Evolutionary conservation across 495 filamentous ascomycete genomes (phyloP), one percentile per base, ranked within the genome.

Genomic region (Podospora comata): DNA sequence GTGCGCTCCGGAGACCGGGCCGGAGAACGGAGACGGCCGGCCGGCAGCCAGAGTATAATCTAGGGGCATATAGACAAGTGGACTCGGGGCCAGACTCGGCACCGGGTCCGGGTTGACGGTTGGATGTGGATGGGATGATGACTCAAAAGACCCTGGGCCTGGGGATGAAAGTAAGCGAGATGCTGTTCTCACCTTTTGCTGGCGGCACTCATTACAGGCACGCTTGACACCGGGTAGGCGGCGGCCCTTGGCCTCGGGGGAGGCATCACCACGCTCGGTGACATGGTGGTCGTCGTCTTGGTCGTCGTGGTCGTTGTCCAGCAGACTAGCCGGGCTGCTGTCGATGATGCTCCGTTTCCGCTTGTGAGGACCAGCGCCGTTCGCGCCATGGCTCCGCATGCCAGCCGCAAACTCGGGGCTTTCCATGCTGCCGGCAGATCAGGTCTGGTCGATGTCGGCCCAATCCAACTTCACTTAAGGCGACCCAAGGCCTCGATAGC

Each of bases 201-300:
- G 94, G 54, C 93, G 87, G 78, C 94, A 97, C 76, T 97, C 92
- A 79, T 97, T 97, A 77, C 93, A 97, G 18, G 93, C 93, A 67
- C 92, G 87, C 79, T 96, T 96, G 59, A 93, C 89, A 13, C 88
- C 87, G 15, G 90, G 91, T 66, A 77, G 68, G 7, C 76, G 73
- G 48, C 75, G 75, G 39, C 57, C 74, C 68, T 76, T 77, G 54
- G 74, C 65, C 68, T 75, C 75, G 19, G 75, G 75, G 3, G 75
- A 77, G 65, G 60, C 74, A 4, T 73, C 92, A 70, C 90, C 84
- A 78, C 94, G 93, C 66, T 92, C 88, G 5, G 83, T 83, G 9
- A 89, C 89, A 69, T 89, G 87, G 68, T 88, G 83, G 75, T 86
- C 87, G 79, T 85, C 86, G 72, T 90, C 85, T 23, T 84, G 83